Conservation (phyloP, 2,329 filamentous ascomycete genomes). For the Fusarium sp. region DNA sequence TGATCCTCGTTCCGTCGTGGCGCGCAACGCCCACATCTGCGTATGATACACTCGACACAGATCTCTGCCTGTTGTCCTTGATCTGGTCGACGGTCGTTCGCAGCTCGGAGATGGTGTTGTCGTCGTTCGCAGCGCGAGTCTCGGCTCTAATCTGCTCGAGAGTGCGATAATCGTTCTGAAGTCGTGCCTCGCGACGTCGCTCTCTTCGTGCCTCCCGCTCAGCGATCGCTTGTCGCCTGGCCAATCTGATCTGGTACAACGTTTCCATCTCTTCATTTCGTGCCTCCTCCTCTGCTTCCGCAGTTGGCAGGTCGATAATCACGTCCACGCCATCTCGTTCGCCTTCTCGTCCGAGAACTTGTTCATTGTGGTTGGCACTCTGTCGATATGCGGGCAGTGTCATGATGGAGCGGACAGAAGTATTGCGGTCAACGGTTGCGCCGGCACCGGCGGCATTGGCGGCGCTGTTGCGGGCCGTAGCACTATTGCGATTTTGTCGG, state of each 20-base stretch:
- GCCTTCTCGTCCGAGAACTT: conserved; percentile 88
- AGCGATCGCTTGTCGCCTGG: conserved; percentile 80
- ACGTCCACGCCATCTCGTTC: conserved; percentile 93
- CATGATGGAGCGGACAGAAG: conserved; percentile 92
- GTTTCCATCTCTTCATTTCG: conserved; percentile 94
- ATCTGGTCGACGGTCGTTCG: conserved; percentile 70
- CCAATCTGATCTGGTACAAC: conserved; percentile 88
- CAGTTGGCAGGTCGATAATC: conserved; percentile 87
- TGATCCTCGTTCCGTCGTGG: conserved; percentile 82
- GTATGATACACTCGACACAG: conserved; percentile 83
- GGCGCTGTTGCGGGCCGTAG: conserved; percentile 7
- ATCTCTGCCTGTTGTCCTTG: conserved; percentile 73
- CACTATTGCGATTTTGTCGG: conserved; percentile 35
- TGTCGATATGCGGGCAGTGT: conserved; percentile 89
- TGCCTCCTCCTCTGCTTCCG: conserved; percentile 82
- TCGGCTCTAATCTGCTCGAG: conserved; percentile 77
- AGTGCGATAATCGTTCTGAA: conserved; percentile 77
- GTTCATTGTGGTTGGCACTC: conserved; percentile 81
- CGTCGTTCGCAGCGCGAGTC: conserved; percentile 62
- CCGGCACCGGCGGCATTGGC: conserved; percentile 47
- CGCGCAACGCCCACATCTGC: conserved; percentile 82
- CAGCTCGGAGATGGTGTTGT: conserved; percentile 70
- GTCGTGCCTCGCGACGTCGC: conserved; percentile 79
- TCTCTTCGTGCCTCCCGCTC: conserved; percentile 84
- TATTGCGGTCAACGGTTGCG: conserved; percentile 80